These are phyloP conservation scores for Cryptococcus floricola DNA, from an alignment of 1,284 basidiomycete species.

Conservation along the genomic window DNA sequence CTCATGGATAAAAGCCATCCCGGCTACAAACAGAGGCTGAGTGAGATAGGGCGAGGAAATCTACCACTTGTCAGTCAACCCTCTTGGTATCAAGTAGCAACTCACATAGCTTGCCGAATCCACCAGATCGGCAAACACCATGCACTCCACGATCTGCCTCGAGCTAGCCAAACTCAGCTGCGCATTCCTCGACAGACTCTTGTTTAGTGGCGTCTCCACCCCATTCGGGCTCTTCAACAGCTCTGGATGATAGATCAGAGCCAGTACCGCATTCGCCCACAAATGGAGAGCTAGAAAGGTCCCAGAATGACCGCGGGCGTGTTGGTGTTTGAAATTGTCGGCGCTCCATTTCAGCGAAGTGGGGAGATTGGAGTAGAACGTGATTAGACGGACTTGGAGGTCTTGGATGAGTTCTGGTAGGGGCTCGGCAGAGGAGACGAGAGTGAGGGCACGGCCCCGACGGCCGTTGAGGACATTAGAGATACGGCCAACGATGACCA, in stretches of 20 bases:
- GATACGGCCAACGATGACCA: conserved; percentile 52
- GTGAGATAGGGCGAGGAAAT: conserved; percentile 20
- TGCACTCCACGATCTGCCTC: conserved; percentile 50
- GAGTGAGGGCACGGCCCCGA: conserved; percentile 45
- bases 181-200: conserved; percentile 45
- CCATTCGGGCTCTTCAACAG: conserved; percentile 47
- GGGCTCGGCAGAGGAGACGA: conserved; percentile 39
- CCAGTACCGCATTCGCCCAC: conserved; percentile 51
- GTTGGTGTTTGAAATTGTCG: conserved; percentile 50
- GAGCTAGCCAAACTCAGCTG: conserved; percentile 46
- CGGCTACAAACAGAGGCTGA: conserved; percentile 25
- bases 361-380: conserved; percentile 48
- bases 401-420: conserved; percentile 40
- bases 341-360: conserved; percentile 48
- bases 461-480: conserved; percentile 49
- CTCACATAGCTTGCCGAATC: conserved; percentile 41
- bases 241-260: conserved; percentile 51
- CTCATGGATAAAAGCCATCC: conserved; percentile 49
- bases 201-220: conserved; percentile 48
- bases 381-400: conserved; percentile 48
- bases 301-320: conserved; percentile 44
- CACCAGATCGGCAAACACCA: conserved; percentile 48
- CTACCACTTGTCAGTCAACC: conserved; percentile 9
- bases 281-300: conserved; percentile 37
- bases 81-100: neutral